A percentile compares a stretch with the other conserved stretches of the same genome.
These are phyloP conservation scores for Basidiobolus meristosporus DNA, from an alignment of 371 early-diverging fungal species.

Conservation along the genomic window DNA sequence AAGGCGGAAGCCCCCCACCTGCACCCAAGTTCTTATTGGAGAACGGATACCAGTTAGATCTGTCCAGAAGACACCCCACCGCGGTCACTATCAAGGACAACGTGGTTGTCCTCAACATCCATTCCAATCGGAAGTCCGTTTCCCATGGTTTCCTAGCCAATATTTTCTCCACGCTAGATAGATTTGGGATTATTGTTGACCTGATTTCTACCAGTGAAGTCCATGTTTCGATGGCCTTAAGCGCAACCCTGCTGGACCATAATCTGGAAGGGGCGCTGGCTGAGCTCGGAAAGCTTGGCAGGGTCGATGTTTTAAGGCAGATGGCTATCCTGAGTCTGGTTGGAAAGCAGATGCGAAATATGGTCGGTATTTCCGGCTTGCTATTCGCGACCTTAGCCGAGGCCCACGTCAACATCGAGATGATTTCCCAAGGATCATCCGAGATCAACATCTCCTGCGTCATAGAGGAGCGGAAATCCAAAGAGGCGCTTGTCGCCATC, in stretches of 20 bases:
- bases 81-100: conserved; percentile 96
- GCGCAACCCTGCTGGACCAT: conserved; percentile 31
- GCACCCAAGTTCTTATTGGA: conserved; percentile 46
- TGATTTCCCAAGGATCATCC: conserved; percentile 93
- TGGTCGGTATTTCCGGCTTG: conserved; percentile 84
- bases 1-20: conserved; percentile 23
- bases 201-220: conserved; percentile 91
- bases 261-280: conserved; percentile 44
- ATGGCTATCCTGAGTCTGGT: conserved; percentile 92
- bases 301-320: conserved; percentile 50
- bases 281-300: conserved; percentile 48
- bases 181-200: conserved; percentile 80
- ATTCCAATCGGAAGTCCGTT: conserved; percentile 84
- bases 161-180: conserved; percentile 79
- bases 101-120: conserved; percentile 80
- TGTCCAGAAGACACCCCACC: conserved; percentile 64
- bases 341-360: conserved; percentile 87
- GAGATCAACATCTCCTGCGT: conserved; percentile 97
- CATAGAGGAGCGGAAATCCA: conserved; percentile 49
- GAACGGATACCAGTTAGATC: conserved; percentile 48
- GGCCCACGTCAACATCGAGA: conserved; percentile 87
- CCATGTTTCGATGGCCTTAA: conserved; percentile 88
- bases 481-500: conserved; percentile 64
- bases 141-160: conserved; percentile 90
- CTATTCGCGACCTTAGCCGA: conserved; percentile 87